Conservation (phyloP, 2,329 filamentous ascomycete genomes). For the Aspergillus tanneri region DNA sequence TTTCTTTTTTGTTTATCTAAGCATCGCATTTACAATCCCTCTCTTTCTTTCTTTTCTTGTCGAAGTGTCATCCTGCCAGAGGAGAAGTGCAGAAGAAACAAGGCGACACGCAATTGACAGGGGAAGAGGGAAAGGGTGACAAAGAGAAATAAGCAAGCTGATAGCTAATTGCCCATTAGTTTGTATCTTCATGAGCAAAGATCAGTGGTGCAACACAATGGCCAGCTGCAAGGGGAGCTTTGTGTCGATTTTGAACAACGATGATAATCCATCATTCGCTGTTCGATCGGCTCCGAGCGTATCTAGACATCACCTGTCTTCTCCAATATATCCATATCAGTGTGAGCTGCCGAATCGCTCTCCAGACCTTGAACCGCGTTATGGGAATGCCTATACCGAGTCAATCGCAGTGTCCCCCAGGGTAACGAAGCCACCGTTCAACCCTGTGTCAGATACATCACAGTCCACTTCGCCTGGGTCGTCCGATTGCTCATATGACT, state of each 20-base stretch:
- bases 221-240: conserved; percentile 35
- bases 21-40: background rate
- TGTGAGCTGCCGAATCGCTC: conserved; percentile 20
- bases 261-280: conserved; percentile 48
- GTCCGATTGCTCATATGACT: conserved; percentile 37
- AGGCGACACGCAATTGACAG: background rate
- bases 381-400: conserved; percentile 24
- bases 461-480: conserved; percentile 34
- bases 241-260: conserved; percentile 49
- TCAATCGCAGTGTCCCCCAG: conserved; percentile 29
- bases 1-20: background rate
- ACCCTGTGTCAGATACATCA: conserved; percentile 26
- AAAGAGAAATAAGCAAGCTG: background rate
- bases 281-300: conserved; percentile 36
- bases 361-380: conserved; percentile 20
- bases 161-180: conserved; percentile 1
- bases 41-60: background rate
- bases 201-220: conserved; percentile 25
- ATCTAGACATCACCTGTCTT: conserved; percentile 23
- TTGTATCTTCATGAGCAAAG: conserved; percentile 14
- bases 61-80: background rate
- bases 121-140: background rate
- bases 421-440: conserved; percentile 23
- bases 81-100: background rate
- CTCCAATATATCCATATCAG: conserved; percentile 23